phyloP scores from a whole-genome alignment of 306 rosid species.

The Ormosia semicastrata region DNA sequence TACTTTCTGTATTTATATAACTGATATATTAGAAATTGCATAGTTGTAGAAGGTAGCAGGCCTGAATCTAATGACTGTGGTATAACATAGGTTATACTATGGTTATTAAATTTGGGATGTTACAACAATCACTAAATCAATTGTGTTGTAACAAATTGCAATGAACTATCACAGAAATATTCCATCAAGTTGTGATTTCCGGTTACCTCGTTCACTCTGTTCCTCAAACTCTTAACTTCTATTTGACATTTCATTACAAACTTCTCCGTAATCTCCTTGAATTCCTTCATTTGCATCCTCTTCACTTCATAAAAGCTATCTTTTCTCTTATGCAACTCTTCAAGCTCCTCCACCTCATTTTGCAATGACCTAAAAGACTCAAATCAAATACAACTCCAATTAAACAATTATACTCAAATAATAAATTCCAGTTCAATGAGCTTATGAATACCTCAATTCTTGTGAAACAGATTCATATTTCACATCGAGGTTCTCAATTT shows the following conservation, averaged over 20 bases:
- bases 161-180: neutral
- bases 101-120: no score
- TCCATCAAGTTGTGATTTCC: neutral
- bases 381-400: slow-evolving; percentile 1
- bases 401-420: neutral
- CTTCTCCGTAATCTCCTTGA: slow-evolving; percentile 39
- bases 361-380: slow-evolving; percentile 43
- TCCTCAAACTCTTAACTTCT: slow-evolving; percentile 46
- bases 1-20: no score
- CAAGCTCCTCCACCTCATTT: slow-evolving; percentile 64
- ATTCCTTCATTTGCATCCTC: slow-evolving; percentile 53
- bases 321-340: slow-evolving; percentile 49
- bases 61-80: no score
- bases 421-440: neutral
- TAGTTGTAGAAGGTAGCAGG: no score
- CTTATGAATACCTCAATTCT: slow-evolving; percentile 36
- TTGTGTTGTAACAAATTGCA: neutral
- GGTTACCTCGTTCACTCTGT: slow-evolving; percentile 49
- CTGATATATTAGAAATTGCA: no score
- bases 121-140: neutral
- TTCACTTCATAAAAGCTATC: slow-evolving; percentile 47
- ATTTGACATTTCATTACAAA: slow-evolving; percentile 48
- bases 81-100: no score
- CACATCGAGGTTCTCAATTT: slow-evolving; percentile 50
- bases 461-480: slow-evolving; percentile 35